Percentiles rank a stretch among this genome's conserved stretches.
These are phyloP conservation scores for Fusarium goolgardi DNA, from an alignment of 2,329 filamentous ascomycete genomes.

Conservation along the genomic window DNA sequence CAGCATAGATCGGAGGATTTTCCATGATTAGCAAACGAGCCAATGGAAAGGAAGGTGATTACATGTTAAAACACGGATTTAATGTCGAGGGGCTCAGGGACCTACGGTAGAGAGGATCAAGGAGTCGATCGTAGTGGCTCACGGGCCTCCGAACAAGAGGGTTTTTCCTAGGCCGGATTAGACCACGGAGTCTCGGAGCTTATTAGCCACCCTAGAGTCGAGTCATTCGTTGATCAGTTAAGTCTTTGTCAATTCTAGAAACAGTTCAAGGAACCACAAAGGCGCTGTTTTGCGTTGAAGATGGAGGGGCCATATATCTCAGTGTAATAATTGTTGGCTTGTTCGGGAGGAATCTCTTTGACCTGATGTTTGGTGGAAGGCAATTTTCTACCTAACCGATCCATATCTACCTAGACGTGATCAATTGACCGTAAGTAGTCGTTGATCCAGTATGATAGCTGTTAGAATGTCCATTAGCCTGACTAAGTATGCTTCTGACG, in stretches of 20 bases:
- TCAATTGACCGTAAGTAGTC: neutral
- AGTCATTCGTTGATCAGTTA: neutral
- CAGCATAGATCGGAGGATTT: slow-evolving; percentile 4
- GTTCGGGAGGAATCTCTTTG: neutral
- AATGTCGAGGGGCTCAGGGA: slow-evolving; percentile 10
- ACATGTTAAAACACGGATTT: slow-evolving; percentile 22
- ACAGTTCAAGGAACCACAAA: neutral
- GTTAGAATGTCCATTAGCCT: neutral
- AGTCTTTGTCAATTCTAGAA: neutral
- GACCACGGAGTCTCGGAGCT: neutral
- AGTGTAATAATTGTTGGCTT: neutral
- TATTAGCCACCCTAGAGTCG: neutral
- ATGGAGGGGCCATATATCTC: neutral
- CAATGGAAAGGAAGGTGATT: slow-evolving; percentile 16
- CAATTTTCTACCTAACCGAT: neutral
- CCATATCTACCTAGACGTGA: too few relatives aligned
- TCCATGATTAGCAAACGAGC: neutral
- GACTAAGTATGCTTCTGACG: neutral
- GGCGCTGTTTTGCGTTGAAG: neutral
- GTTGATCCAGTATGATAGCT: neutral
- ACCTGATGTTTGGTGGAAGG: neutral
- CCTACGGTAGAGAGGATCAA: slow-evolving; percentile 14
- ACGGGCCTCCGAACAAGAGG: neutral
- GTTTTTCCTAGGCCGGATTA: neutral
- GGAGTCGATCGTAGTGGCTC: neutral